Evolutionary conservation across 257 asterid genomes (phyloP).

Genomic region (Cordia subcordata): DNA sequence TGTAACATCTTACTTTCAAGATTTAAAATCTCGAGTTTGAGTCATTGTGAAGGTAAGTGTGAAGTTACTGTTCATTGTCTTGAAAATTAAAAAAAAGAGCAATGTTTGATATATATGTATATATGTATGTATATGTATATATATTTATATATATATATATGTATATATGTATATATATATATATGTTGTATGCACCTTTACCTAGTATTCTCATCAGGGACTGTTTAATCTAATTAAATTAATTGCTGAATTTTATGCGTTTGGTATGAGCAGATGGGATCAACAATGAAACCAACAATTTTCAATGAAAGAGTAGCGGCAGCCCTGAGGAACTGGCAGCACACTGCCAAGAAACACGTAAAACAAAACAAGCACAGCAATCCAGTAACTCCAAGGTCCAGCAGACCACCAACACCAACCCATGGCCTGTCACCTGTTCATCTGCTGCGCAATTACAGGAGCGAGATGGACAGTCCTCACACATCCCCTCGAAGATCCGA

Average conservation of each 20-base stretch:
- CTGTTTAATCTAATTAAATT: no score
- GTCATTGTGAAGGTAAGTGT: no score
- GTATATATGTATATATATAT: no score
- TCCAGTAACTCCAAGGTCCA: conserved; percentile 46
- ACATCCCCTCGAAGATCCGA: conserved; percentile 34
- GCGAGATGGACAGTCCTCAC: conserved; percentile 39
- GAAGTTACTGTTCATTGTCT: no score
- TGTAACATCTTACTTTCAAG: no score
- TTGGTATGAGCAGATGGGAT: conserved; percentile 65
- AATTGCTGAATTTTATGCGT: neutral
- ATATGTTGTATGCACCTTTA: no score
- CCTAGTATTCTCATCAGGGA: no score
- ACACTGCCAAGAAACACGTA: conserved; percentile 66
- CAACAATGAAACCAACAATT: conserved; percentile 79
- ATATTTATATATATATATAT: no score
- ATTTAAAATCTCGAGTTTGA: no score
- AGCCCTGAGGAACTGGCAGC: conserved; percentile 86
- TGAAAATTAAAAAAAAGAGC: no score
- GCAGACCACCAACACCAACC: conserved; percentile 57
- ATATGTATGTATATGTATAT: no score
- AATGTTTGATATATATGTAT: no score
- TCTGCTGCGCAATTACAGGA: conserved; percentile 46
- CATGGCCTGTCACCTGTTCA: conserved; percentile 71
- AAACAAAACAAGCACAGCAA: conserved; percentile 46
- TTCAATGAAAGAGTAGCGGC: conserved; percentile 74